These are phyloP conservation scores for Tubosaeta brunneosetosa DNA, from an alignment of 768 basidiomycete genomes.

Conservation along the genomic window DNA sequence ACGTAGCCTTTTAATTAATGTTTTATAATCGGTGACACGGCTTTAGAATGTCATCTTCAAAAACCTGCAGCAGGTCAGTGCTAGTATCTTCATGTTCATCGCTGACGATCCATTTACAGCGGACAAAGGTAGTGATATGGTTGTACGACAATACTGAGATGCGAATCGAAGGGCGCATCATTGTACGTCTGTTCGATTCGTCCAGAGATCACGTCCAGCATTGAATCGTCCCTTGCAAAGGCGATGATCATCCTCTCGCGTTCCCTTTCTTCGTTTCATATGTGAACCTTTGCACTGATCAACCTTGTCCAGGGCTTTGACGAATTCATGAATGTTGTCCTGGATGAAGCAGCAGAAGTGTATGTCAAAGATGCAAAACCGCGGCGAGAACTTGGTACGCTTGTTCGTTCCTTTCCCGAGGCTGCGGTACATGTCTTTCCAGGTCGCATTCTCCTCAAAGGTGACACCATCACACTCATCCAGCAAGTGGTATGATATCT, in stretches of 20 bases:
- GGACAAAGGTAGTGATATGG: conserved; percentile 86
- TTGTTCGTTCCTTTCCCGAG: neutral
- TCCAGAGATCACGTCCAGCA: conserved; percentile 28
- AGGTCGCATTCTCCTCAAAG: conserved; percentile 96
- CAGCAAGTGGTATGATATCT: conserved; percentile 51
- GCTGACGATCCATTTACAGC: conserved; percentile 40
- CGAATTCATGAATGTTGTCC: conserved; percentile 98
- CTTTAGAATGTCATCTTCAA: conserved; percentile 94
- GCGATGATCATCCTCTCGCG: conserved; percentile 23
- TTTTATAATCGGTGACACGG: conserved; percentile 2
- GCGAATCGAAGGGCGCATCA: conserved; percentile 93
- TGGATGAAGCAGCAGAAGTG: conserved; percentile 91
- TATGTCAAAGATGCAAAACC: conserved; percentile 88
- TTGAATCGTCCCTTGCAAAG: conserved; percentile 39
- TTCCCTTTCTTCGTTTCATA: neutral
- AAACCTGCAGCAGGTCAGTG: conserved; percentile 78
- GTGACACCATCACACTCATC: conserved; percentile 98
- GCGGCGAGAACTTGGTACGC: conserved; percentile 74
- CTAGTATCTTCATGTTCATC: conserved; percentile 1
- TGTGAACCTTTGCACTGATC: conserved; percentile 21
- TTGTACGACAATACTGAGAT: conserved; percentile 95
- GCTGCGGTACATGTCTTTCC: neutral
- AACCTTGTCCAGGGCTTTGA: conserved; percentile 77
- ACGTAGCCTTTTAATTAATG: conserved; percentile 30
- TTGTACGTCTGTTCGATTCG: conserved; percentile 56